phyloP scores from a whole-genome alignment of 2,329 filamentous ascomycete genomes.

The Cladosporium sphaerospermum region DNA sequence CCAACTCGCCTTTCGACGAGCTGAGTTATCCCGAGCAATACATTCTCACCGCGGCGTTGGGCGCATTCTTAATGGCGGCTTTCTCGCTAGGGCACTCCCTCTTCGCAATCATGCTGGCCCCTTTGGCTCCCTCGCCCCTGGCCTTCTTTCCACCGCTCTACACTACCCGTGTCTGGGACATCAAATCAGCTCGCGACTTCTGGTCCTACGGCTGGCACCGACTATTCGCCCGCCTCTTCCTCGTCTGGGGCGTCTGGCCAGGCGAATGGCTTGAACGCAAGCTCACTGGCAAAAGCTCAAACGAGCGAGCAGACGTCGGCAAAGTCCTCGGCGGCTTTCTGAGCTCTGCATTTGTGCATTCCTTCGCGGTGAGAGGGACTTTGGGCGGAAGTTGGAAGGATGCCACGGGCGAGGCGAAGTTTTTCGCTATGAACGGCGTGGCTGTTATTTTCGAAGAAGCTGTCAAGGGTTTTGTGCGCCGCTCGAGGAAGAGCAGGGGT shows the following conservation, averaged over 20 bases:
- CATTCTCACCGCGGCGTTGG: constrained; percentile 35
- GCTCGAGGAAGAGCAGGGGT: constrained; percentile 17
- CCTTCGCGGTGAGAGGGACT: constrained; percentile 36
- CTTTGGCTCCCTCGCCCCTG: constrained; percentile 36
- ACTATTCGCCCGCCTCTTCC: constrained; percentile 39
- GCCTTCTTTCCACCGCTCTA: constrained; percentile 42
- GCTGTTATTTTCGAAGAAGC: constrained; percentile 26
- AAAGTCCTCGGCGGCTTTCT: constrained; percentile 40
- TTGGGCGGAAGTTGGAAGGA: constrained; percentile 32
- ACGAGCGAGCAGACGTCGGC: constrained; percentile 36
- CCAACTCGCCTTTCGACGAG: constrained; percentile 30
- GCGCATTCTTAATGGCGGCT: constrained; percentile 39
- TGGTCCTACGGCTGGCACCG: constrained; percentile 43
- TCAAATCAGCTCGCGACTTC: constrained; percentile 35
- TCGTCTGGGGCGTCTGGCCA: constrained; percentile 42
- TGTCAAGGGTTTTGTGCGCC: constrained; percentile 17
- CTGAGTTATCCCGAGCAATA: constrained; percentile 32
- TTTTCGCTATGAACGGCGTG: constrained; percentile 28
- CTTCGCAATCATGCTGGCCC: constrained; percentile 35
- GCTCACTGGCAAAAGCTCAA: constrained; percentile 30
- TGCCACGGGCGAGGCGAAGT: constrained; percentile 27
- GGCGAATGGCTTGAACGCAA: constrained; percentile 39
- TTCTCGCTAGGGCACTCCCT: constrained; percentile 39
- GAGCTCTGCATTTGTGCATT: constrained; percentile 37
- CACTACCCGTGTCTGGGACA: constrained; percentile 36